Conservation (phyloP, 768 basidiomycete species). For the Hypholoma fasciculare region DNA sequence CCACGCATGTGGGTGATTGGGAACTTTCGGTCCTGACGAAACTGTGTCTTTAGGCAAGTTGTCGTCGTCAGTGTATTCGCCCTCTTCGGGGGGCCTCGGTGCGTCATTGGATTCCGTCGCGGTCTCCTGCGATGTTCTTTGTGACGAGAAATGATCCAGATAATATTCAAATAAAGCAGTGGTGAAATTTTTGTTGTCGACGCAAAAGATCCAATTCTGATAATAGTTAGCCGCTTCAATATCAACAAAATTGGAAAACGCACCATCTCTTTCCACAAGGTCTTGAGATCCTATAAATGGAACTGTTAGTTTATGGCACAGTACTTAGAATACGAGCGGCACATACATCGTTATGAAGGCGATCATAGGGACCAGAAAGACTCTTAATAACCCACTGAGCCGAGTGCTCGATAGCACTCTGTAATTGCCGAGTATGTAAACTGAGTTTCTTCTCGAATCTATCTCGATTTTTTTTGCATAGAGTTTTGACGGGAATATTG, state of each 20-base stretch:
- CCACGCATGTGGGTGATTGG: constrained; percentile 17
- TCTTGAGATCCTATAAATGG: constrained; percentile 8
- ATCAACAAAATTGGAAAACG: too few species aligned
- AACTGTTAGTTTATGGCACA: too few species aligned
- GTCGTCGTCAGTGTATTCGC: background rate
- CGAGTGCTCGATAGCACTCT: constrained; percentile 5
- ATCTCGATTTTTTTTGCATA: constrained; percentile 5
- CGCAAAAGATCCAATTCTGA: constrained; percentile 25
- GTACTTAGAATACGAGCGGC: too few species aligned
- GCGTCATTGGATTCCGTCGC: background rate
- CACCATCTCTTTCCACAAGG: constrained; percentile 16
- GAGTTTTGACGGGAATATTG: constrained; percentile 1
- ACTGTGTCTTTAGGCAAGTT: constrained; percentile 1
- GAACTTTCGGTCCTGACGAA: background rate
- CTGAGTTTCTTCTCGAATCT: constrained; percentile 5
- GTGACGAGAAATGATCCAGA: constrained; percentile 18
- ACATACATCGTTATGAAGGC: constrained; percentile 3
- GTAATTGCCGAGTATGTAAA: constrained; percentile 5
- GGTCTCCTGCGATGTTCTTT: background rate
- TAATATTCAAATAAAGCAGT: constrained; percentile 21
- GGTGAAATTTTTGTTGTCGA: constrained; percentile 20
- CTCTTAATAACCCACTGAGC: constrained; percentile 5
- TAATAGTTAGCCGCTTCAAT: too few species aligned
- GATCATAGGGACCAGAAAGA: constrained; percentile 5
- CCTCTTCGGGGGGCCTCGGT: background rate